Evolutionary conservation across 2,329 filamentous ascomycete species (phyloP).

Genomic region (Penicillium sp.): DNA sequence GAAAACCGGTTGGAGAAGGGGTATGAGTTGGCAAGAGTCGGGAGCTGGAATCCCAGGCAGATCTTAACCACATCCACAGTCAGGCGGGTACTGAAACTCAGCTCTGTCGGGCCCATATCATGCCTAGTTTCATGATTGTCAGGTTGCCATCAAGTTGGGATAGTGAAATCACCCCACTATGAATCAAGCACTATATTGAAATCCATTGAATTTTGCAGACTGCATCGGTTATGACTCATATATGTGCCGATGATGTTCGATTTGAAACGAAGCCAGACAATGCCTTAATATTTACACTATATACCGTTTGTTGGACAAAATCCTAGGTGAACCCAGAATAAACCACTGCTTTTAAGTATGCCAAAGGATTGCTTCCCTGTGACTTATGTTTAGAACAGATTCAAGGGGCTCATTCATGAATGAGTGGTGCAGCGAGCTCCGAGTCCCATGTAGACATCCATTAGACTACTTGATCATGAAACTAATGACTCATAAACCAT

Average conservation of each 20-base stretch:
- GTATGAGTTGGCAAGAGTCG: not conserved
- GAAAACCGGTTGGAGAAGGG: not conserved
- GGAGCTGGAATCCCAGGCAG: not conserved
- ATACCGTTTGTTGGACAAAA: not conserved
- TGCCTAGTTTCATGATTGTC: not conserved
- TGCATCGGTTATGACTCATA: conserved; percentile 1
- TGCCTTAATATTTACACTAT: not conserved
- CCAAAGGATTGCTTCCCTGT: too few species aligned
- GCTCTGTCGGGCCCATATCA: not conserved
- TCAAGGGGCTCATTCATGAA: not conserved
- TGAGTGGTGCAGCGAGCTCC: not conserved
- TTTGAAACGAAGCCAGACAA: conserved; percentile 4
- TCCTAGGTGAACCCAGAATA: not conserved
- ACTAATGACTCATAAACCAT: not conserved
- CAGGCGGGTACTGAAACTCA: conserved; percentile 9
- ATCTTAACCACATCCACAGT: not conserved
- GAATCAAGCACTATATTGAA: not conserved
- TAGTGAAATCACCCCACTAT: not conserved
- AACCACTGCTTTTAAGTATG: not conserved
- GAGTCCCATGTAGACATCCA: not conserved
- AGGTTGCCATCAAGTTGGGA: not conserved
- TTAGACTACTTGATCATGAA: not conserved
- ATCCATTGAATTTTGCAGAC: not conserved
- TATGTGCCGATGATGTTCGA: not conserved
- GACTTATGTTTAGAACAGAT: not conserved